Percentiles rank a stretch among this genome's conserved stretches.
phyloP scores from a whole-genome alignment of 2,329 filamentous ascomycete genomes.

The Claviceps quebecensis region DNA sequence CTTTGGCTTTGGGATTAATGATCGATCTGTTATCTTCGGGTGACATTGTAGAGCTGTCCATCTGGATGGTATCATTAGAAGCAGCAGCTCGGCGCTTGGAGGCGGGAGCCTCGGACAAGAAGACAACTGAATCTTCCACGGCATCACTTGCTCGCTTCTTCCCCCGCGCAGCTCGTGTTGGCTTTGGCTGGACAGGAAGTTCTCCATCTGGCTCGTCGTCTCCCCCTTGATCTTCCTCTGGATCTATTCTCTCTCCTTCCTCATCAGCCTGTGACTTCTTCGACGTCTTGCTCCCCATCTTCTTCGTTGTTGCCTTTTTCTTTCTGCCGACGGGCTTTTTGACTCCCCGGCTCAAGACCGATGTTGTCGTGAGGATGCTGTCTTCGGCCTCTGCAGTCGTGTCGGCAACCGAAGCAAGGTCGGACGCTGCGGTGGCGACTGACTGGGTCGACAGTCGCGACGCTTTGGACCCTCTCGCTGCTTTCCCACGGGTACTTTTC shows the following conservation, averaged over 20 bases:
- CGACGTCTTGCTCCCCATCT: conserved; percentile 21
- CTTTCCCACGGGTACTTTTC: conserved; percentile 39
- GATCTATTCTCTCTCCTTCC: conserved; percentile 5
- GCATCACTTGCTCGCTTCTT: conserved; percentile 52
- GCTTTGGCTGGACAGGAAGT: conserved; percentile 14
- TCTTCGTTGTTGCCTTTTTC: conserved; percentile 39
- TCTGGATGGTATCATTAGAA: conserved; percentile 31
- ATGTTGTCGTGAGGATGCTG: conserved; percentile 45
- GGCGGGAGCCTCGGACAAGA: conserved; percentile 32
- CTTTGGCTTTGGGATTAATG: conserved; percentile 18
- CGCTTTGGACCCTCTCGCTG: conserved; percentile 49
- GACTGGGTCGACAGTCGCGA: conserved; percentile 52
- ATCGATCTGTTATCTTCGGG: conserved; percentile 26
- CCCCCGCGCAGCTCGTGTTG: conserved; percentile 30
- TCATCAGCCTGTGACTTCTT: conserved; percentile 35
- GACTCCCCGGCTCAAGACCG: conserved; percentile 41
- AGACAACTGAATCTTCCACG: conserved; percentile 33
- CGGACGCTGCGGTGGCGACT: conserved; percentile 34
- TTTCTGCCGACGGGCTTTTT: conserved; percentile 38
- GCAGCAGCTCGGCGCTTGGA: conserved; percentile 45
- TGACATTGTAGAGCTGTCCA: conserved; percentile 25
- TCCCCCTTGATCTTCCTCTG: conserved; percentile 8
- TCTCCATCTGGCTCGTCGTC: conserved; percentile 19
- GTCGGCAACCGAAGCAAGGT: conserved; percentile 34
- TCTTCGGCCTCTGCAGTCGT: conserved; percentile 38